A percentile compares a stretch with the other conserved stretches of the same genome.
Conservation (phyloP, 768 basidiomycete species). For the Roridomyces roridus region DNA sequence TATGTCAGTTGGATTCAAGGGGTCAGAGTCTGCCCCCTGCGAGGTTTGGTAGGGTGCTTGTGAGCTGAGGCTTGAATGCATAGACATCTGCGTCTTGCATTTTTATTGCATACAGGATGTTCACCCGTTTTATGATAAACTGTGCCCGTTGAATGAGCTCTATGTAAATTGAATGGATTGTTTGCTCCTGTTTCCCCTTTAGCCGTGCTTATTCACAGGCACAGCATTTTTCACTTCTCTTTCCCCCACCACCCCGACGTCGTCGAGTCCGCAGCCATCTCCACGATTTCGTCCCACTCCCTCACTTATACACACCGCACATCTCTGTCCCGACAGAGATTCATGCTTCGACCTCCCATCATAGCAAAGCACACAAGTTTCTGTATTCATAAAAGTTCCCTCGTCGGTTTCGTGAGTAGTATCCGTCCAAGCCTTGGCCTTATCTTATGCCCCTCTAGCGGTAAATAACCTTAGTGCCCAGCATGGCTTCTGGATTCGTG, state of each 20-base stretch:
- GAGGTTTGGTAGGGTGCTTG: too few species aligned
- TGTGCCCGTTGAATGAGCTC: too few species aligned
- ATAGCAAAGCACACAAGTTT: conserved; percentile 69
- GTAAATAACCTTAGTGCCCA: conserved; percentile 64
- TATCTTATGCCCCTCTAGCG: conserved; percentile 46
- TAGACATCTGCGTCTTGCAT: too few species aligned
- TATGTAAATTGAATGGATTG: too few species aligned
- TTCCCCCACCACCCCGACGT: conserved; percentile 3
- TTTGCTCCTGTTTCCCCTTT: background rate
- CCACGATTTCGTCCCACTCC: conserved; percentile 69
- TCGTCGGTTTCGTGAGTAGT: conserved; percentile 57
- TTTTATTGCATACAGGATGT: too few species aligned
- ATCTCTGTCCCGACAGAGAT: conserved; percentile 80
- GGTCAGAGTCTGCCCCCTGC: too few species aligned
- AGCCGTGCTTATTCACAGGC: background rate
- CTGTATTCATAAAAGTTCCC: conserved; percentile 54
- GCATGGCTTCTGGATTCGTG: conserved; percentile 86
- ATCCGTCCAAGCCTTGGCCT: background rate
- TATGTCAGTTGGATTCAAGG: too few species aligned
- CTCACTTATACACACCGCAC: conserved; percentile 44
- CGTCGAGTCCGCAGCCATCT: conserved; percentile 33
- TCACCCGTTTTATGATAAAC: too few species aligned
- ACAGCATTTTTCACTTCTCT: conserved; percentile 7
- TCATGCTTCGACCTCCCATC: conserved; percentile 94
- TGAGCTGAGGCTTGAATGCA: too few species aligned